Conservation (phyloP, 306 rosid species). For the Cucumis melo region DNA sequence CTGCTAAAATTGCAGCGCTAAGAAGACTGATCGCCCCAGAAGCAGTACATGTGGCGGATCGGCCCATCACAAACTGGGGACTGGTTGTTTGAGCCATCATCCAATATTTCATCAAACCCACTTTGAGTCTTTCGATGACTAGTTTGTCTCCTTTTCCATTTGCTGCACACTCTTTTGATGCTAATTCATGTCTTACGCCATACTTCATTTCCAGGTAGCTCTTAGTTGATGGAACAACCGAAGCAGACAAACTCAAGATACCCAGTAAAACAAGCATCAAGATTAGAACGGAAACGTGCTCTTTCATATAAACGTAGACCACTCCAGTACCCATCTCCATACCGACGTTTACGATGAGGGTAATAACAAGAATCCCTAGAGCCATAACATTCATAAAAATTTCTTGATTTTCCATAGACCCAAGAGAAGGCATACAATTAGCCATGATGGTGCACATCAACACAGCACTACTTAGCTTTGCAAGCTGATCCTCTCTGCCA, state of each 20-base stretch:
- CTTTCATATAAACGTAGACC: constrained; percentile 54
- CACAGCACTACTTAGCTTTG: constrained; percentile 64
- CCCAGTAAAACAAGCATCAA: constrained; percentile 59
- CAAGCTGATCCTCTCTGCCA: constrained; percentile 54
- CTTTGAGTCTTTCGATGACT: constrained; percentile 16
- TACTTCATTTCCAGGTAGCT: constrained; percentile 36
- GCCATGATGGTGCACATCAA: constrained; percentile 59
- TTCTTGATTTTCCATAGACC: constrained; percentile 49
- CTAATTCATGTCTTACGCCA: constrained; percentile 21
- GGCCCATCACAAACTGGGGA: constrained; percentile 83
- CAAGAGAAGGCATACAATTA: constrained; percentile 79
- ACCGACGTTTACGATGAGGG: constrained; percentile 58
- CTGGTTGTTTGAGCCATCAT: constrained; percentile 75
- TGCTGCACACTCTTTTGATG: constrained; percentile 20
- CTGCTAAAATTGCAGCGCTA: constrained; percentile 38
- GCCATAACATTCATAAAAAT: constrained; percentile 57
- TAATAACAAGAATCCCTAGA: constrained; percentile 56
- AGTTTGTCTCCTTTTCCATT: neutral
- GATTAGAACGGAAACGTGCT: constrained; percentile 39
- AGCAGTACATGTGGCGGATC: constrained; percentile 76
- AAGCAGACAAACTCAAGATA: constrained; percentile 38
- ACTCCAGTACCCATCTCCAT: constrained; percentile 77
- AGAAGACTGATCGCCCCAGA: constrained; percentile 74
- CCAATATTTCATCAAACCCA: constrained; percentile 46
- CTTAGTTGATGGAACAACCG: constrained; percentile 45